Conservation (phyloP, 768 basidiomycete genomes). For the Lentinula guzmanii region DNA sequence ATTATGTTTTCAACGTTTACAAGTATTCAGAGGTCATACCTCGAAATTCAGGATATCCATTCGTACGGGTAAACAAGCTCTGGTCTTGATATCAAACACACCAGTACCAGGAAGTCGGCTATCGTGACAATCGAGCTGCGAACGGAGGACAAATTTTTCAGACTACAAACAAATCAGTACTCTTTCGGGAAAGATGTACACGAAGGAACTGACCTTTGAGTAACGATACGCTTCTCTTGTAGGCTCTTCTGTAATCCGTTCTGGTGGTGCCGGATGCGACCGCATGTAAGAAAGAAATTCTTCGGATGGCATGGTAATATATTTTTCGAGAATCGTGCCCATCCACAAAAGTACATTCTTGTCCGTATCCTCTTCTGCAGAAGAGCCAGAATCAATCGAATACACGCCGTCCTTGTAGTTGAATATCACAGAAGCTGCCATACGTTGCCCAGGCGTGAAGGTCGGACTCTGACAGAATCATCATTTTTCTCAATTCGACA, state of each 20-base stretch:
- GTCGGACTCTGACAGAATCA: conserved; percentile 35
- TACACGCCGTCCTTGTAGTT: conserved; percentile 63
- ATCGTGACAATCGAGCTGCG: conserved; percentile 89
- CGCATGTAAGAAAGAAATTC: conserved; percentile 60
- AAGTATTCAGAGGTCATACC: conserved; percentile 26
- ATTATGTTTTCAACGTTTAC: background rate
- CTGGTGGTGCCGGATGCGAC: conserved; percentile 21
- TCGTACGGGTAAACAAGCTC: conserved; percentile 79
- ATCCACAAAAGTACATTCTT: conserved; percentile 77
- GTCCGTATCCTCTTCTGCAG: conserved; percentile 32
- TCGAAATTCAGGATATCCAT: conserved; percentile 80
- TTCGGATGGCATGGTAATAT: conserved; percentile 59
- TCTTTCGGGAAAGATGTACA: background rate
- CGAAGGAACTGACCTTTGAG: conserved; percentile 52
- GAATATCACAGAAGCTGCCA: conserved; percentile 68
- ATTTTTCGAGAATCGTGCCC: conserved; percentile 87
- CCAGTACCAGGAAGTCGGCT: conserved; percentile 79
- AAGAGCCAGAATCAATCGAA: conserved; percentile 52
- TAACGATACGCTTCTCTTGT: conserved; percentile 79
- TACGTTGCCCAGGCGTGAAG: conserved; percentile 76
- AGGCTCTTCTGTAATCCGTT: conserved; percentile 23
- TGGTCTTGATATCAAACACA: conserved; percentile 95
- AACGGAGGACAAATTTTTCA: conserved; percentile 78
- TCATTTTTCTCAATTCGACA: background rate
- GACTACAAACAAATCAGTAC: conserved; percentile 28